Percentiles rank a stretch among this genome's conserved stretches.
These are phyloP conservation scores for Podaxis sp. DNA, from an alignment of 768 basidiomycete species.

Conservation along the genomic window DNA sequence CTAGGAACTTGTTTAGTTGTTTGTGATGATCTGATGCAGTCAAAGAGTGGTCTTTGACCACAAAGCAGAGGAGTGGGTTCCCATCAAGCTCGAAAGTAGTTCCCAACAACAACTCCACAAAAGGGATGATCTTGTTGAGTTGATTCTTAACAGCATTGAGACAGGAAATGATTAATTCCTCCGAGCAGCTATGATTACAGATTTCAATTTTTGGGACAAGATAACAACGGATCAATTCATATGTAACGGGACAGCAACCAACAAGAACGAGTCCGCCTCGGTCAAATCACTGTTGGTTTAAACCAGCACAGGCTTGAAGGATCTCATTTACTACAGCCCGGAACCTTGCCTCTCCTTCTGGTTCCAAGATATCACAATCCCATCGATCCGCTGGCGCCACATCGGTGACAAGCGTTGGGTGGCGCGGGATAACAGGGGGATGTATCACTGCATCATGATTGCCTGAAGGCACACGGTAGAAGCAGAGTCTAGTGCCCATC, in stretches of 20 bases:
- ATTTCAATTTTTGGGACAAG: no score
- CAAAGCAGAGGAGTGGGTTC: slow-evolving; percentile 49
- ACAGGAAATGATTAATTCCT: slow-evolving; percentile 86
- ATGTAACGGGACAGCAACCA: no score
- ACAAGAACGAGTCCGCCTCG: neutral
- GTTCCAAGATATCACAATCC: slow-evolving; percentile 29
- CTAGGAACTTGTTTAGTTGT: slow-evolving; percentile 53
- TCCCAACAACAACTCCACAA: slow-evolving; percentile 69
- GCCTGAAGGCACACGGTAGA: neutral
- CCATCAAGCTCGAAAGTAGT: slow-evolving; percentile 33
- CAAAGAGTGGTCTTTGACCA: slow-evolving; percentile 50
- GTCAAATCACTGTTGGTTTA: neutral
- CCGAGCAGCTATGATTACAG: slow-evolving; percentile 57
- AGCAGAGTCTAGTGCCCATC: neutral
- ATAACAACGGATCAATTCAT: no score
- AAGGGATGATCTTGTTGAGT: slow-evolving; percentile 76
- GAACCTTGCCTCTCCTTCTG: slow-evolving; percentile 3
- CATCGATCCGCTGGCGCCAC: slow-evolving; percentile 29
- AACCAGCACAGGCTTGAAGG: neutral
- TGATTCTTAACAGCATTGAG: slow-evolving; percentile 79
- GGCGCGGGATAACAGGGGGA: slow-evolving; percentile 18
- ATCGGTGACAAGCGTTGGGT: slow-evolving; percentile 21
- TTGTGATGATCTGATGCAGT: slow-evolving; percentile 15
- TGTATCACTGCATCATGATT: neutral
- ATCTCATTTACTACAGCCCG: slow-evolving; percentile 1